Evolutionary conservation across 2,329 filamentous ascomycete species (phyloP), one percentile per base, ranked within the genome.

Genomic region (Verticillium zaregamsianum): DNA sequence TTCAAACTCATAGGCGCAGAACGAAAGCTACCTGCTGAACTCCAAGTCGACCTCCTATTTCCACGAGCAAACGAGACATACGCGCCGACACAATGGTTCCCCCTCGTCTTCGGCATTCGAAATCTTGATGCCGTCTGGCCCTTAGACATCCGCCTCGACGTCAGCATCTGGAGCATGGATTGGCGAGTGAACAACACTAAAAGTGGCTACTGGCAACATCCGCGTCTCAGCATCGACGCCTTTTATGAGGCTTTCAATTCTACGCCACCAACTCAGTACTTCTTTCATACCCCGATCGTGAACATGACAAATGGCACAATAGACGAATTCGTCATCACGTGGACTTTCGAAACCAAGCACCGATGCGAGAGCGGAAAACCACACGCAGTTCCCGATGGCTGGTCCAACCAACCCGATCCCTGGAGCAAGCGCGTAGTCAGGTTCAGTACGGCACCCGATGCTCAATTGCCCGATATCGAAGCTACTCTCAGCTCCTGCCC

Each of bases 11-110:
- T 33, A 33, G 32, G 5, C 9, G 32, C 32, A 33, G 32, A 33
- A 33, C 37, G 59, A 9, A 32, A 61, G 4, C 33, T 61, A 20
- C 59, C 55, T 25, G 59, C 39, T 5, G 31, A 61, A 17, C 2
- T 61, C 6, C 55, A 61, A 8, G 37, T 70, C 54, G 67, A 68
- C 45, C 35, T 71, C 49, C 59, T 70, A 5, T 71, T 72, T 59
- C 69, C 70, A 6, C 68, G 67, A 56, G 67, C 68, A 23, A 68
- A 71, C 64, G 61, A 67, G 54, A 70, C 66, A 5, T 70, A 70
- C 61, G 61, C 66, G 28, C 69, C 66, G 11, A 61, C 61, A 15
- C 33, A 57, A 15, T 58, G 59, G 3, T 65, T 71, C 31, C 70
- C 68, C 32, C 40, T 71, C 58, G 64, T 70, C 40, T 71, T 71